Percentiles rank a stretch among this genome's conserved stretches.
Conservation (phyloP, 192 early-diverging fungal genomes). For the Phycomyces blakesleeanus region DNA sequence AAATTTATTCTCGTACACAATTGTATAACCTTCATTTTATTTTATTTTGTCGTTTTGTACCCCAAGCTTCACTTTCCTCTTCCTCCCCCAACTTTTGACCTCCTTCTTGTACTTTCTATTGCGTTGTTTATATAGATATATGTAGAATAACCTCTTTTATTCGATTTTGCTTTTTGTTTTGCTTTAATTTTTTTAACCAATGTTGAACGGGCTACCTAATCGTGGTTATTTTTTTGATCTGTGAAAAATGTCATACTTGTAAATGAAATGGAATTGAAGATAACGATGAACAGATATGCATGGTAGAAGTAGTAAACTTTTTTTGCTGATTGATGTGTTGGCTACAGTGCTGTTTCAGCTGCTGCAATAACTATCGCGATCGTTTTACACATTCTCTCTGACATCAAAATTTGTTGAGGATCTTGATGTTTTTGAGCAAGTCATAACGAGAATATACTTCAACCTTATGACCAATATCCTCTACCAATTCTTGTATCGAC, state of each 20-base stretch:
- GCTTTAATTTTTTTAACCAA: too few species aligned
- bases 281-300: slow-evolving; percentile 13
- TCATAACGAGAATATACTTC: slow-evolving; percentile 21
- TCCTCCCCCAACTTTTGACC: too few species aligned
- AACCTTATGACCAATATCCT: slow-evolving; percentile 19
- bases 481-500: slow-evolving; percentile 15
- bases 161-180: too few species aligned
- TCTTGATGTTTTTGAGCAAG: slow-evolving; percentile 14
- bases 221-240: background rate
- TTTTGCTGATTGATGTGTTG: slow-evolving; percentile 7
- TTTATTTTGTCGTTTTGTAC: too few species aligned
- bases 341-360: background rate
- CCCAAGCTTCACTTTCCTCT: too few species aligned
- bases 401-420: slow-evolving; percentile 12
- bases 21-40: too few species aligned
- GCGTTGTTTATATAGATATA: too few species aligned
- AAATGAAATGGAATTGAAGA: slow-evolving; percentile 15
- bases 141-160: too few species aligned
- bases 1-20: too few species aligned
- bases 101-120: too few species aligned
- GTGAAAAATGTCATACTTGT: background rate
- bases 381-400: slow-evolving; percentile 8
- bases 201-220: background rate
- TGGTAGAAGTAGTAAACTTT: slow-evolving; percentile 7
- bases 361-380: background rate